phyloP scores from a whole-genome alignment of 768 basidiomycete species.

The Floccularia luteovirens region DNA sequence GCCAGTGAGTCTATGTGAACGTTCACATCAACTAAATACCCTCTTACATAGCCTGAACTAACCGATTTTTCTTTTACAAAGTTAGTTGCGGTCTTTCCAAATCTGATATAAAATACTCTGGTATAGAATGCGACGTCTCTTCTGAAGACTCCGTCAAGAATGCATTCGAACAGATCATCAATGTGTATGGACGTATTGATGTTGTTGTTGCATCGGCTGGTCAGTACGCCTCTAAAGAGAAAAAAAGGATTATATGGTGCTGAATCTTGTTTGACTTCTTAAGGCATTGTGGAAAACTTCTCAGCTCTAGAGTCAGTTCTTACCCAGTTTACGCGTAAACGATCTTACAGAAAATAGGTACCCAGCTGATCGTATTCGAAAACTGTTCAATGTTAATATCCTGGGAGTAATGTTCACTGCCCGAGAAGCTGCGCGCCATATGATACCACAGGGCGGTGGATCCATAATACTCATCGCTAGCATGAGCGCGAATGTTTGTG shows the following conservation, averaged over 20 bases:
- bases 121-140: constrained; percentile 83
- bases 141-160: constrained; percentile 72
- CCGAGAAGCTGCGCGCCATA: constrained; percentile 85
- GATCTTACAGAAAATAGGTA: constrained; percentile 38
- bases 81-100: constrained; percentile 29
- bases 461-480: constrained; percentile 83
- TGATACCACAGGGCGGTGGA: constrained; percentile 77
- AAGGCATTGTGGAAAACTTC: constrained; percentile 85
- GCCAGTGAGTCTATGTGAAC: constrained; percentile 14
- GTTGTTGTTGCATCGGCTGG: constrained; percentile 87
- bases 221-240: constrained; percentile 14
- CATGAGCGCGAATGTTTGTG: constrained; percentile 79
- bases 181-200: constrained; percentile 66
- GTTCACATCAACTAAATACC: too few species aligned
- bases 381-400: constrained; percentile 88
- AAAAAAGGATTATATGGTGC: not conserved
- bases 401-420: constrained; percentile 96
- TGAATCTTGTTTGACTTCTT: not conserved
- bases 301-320: constrained; percentile 68
- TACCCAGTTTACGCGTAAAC: constrained; percentile 2
- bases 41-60: too few species aligned
- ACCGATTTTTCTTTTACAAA: not conserved
- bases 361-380: constrained; percentile 78
- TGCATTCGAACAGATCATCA: constrained; percentile 59
- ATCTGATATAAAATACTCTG: constrained; percentile 59